Base-by-base conservation (phyloP, 1,139 yeast species). In the Suhomyces coccinellae region DNA sequence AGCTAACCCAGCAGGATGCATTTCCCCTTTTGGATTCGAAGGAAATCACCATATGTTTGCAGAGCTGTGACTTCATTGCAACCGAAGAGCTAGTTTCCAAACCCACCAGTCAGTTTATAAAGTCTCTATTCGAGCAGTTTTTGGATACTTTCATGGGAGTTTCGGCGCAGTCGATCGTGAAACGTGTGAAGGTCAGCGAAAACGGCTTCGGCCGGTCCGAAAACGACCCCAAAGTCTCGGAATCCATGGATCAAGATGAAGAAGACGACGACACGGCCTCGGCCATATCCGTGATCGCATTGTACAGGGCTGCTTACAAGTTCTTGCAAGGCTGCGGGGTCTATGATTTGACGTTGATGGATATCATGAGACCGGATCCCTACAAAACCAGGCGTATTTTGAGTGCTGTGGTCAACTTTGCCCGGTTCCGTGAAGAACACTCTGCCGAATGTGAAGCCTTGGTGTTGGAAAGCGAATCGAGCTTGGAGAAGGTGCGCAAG, bases 401-500 rank as follows among this genome's bases (percentile, higher is more conserved):
- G 27, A 87, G 96, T 60, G 95, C 95, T 1, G 83, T 90, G 41
- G 86, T 89, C 14, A 89, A 90, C 59, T 90, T 80, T 69, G 95
- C 95, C 2, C 69, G 95, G 47, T 89, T 87, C 57, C 74, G 96
- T 53, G 96, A 88, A 56, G 87, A 83, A 52, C 82, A 87, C 45
- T 79, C 86, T 60, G 76, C 73, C 16, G 90, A 57, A 82, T 83
- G 87, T 56, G 90, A 84, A 57, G 54, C 76, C 24, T 68, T 83
- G 36, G 79, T 85, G 33, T 67, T 72, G 14, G 72, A 75, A 44
- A 79, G 86, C 50, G 87, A 83, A 47, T 57, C 68, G 12, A 66
- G 75, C 31, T 64, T 81, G 34, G 76, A 73, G 26, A 67, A 71
- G 46, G 58, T 69, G 31, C 61, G 66, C 36, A 49, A 52, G 31